Conservation (phyloP, 2,329 filamentous ascomycete genomes). For the Knoxdaviesia capensis region DNA sequence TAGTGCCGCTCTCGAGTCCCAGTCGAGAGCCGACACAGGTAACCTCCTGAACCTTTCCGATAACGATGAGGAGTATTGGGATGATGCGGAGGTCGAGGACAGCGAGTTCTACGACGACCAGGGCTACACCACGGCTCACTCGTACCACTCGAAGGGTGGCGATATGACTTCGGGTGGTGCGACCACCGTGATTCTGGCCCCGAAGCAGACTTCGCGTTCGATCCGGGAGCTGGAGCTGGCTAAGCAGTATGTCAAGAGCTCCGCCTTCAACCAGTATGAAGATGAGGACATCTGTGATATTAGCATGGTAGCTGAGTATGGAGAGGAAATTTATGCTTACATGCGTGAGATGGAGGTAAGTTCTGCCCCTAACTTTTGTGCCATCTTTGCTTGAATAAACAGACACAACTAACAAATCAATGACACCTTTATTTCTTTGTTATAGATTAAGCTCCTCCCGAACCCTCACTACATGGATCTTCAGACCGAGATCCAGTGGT, state of each 20-base stretch:
- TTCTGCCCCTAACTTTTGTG: constrained; percentile 5
- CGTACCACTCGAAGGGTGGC: constrained; percentile 48
- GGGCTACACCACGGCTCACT: constrained; percentile 60
- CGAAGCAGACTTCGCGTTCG: constrained; percentile 47
- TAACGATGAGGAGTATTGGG: constrained; percentile 56
- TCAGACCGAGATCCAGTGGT: constrained; percentile 97
- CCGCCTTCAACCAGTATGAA: constrained; percentile 47
- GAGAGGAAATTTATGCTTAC: constrained; percentile 86
- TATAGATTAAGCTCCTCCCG: constrained; percentile 57
- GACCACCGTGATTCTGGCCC: constrained; percentile 41
- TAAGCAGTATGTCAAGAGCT: constrained; percentile 45
- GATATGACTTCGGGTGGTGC: constrained; percentile 31
- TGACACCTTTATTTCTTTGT: constrained; percentile 1
- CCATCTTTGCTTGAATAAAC: neutral
- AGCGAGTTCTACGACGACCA: constrained; percentile 27
- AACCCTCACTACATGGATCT: constrained; percentile 92
- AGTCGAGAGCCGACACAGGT: constrained; percentile 1
- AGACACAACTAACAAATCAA: constrained; percentile 9
- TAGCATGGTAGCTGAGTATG: constrained; percentile 95
- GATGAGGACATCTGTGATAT: constrained; percentile 89
- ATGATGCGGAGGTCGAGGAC: constrained; percentile 56
- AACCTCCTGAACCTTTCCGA: constrained; percentile 1
- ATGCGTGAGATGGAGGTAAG: constrained; percentile 74
- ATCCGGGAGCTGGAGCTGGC: constrained; percentile 51
- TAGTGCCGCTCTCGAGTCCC: neutral